phyloP scores from a whole-genome alignment of 2,329 filamentous ascomycete species.

The Ilyonectria robusta region DNA sequence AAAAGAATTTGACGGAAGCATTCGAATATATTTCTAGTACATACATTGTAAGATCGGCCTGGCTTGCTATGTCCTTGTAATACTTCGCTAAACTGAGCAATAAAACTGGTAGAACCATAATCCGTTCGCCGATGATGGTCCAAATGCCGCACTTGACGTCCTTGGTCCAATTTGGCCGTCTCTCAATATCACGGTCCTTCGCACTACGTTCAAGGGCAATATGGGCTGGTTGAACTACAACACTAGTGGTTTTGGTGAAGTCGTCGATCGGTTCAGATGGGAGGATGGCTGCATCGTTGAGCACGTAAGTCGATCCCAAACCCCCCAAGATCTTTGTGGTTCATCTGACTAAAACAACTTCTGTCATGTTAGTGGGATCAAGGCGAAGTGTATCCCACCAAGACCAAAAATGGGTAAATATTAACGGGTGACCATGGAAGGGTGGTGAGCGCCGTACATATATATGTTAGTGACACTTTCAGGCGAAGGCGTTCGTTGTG shows the following conservation, averaged over 20 bases:
- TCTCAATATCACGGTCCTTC: slow-evolving; percentile 12
- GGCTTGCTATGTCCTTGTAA: neutral
- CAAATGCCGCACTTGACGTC: neutral
- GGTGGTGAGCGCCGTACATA: too few species aligned
- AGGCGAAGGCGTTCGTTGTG: too few species aligned
- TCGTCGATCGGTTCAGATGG: slow-evolving; percentile 39
- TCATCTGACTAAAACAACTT: too few species aligned
- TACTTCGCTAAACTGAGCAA: neutral
- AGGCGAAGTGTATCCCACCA: too few species aligned
- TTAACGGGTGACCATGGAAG: too few species aligned
- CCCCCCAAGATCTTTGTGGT: too few species aligned
- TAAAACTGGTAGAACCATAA: slow-evolving; percentile 2
- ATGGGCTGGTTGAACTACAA: slow-evolving; percentile 38
- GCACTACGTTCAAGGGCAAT: slow-evolving; percentile 24
- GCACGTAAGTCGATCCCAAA: slow-evolving; percentile 25
- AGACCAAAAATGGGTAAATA: too few species aligned
- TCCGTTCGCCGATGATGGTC: slow-evolving; percentile 7
- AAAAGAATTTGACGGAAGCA: slow-evolving; percentile 6
- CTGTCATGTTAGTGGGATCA: too few species aligned
- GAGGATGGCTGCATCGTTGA: slow-evolving; percentile 37
- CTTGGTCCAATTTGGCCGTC: slow-evolving; percentile 2
- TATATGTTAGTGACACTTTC: too few species aligned
- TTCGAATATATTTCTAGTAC: neutral
- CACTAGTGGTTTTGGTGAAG: slow-evolving; percentile 21
- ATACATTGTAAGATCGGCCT: slow-evolving; percentile 1